phyloP scores from a whole-genome alignment of 805 yeast species.

The Lipomyces lipofer region DNA sequence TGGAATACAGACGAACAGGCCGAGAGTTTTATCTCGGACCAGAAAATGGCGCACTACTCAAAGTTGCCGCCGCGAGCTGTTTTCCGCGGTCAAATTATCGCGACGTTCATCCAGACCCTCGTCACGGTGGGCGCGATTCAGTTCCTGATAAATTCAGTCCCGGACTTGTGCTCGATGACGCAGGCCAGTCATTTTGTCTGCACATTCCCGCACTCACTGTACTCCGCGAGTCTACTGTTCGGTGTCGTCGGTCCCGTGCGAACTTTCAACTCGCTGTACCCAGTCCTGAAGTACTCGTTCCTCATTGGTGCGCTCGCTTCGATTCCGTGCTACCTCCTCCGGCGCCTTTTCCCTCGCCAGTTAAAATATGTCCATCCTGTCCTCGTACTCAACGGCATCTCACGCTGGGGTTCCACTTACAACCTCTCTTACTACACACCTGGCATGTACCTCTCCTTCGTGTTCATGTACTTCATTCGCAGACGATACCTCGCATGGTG shows the following conservation, averaged over 20 bases:
- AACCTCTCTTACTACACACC: conserved; percentile 20
- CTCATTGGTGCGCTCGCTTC: conserved; percentile 24
- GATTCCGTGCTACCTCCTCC: conserved; percentile 18
- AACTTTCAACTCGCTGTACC: conserved; percentile 48
- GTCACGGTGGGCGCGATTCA: conserved; percentile 47
- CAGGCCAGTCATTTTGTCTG: conserved; percentile 52
- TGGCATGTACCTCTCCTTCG: conserved; percentile 43
- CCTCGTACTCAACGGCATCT: conserved; percentile 9
- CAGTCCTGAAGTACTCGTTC: conserved; percentile 21
- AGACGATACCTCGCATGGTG: conserved; percentile 64
- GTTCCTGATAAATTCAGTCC: conserved; percentile 44
- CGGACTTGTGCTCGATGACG: conserved; percentile 46
- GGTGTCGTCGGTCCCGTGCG: conserved; percentile 65
- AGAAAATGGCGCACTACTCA: conserved; percentile 65
- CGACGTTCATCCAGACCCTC: conserved; percentile 49
- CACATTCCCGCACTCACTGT: conserved; percentile 50
- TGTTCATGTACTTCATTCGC: conserved; percentile 59
- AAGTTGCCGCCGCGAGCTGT: conserved; percentile 63
- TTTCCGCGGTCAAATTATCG: conserved; percentile 52
- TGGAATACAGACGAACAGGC: conserved; percentile 56
- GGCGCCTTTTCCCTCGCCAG: conserved; percentile 1
- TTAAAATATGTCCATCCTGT: conserved; percentile 13
- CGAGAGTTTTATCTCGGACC: conserved; percentile 53
- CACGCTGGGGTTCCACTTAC: conserved; percentile 15
- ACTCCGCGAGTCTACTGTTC: conserved; percentile 61